Percentiles rank a stretch among this genome's conserved stretches.
phyloP scores from a whole-genome alignment of 1,284 basidiomycete species.

The Trametes pubescens region DNA sequence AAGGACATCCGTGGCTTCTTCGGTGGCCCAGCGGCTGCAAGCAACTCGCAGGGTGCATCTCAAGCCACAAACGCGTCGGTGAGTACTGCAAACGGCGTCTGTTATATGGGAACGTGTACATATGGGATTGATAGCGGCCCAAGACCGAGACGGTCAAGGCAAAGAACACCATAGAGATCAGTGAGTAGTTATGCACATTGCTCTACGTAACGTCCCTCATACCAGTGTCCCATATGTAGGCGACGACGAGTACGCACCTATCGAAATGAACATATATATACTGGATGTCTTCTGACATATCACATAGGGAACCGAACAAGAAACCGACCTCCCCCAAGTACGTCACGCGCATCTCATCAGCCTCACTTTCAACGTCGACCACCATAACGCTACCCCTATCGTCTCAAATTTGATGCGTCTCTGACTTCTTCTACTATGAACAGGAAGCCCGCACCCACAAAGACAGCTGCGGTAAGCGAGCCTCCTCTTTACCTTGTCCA shows the following conservation, averaged over 20 bases:
- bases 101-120: not conserved
- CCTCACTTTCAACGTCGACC: not conserved
- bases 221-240: not conserved
- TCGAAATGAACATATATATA: not conserved
- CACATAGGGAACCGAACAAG: conserved; percentile 13
- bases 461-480: conserved; percentile 4
- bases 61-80: conserved; percentile 23
- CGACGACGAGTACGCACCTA: conserved; percentile 6
- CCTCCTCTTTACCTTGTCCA: too few species aligned
- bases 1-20: conserved; percentile 58
- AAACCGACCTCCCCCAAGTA: conserved; percentile 5
- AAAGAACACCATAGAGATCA: conserved; percentile 24
- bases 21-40: conserved; percentile 32
- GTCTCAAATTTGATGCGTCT: not conserved
- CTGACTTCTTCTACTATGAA: not conserved
- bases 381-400: not conserved
- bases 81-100: conserved; percentile 5
- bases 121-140: conserved; percentile 4
- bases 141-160: conserved; percentile 5
- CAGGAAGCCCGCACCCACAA: conserved; percentile 14
- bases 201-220: too few species aligned
- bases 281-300: not conserved
- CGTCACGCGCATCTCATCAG: not conserved
- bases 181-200: conserved; percentile 4
- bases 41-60: conserved; percentile 24